phyloP scores from a whole-genome alignment of 495 filamentous ascomycete genomes.

The Talaromyces proteolyticus region DNA sequence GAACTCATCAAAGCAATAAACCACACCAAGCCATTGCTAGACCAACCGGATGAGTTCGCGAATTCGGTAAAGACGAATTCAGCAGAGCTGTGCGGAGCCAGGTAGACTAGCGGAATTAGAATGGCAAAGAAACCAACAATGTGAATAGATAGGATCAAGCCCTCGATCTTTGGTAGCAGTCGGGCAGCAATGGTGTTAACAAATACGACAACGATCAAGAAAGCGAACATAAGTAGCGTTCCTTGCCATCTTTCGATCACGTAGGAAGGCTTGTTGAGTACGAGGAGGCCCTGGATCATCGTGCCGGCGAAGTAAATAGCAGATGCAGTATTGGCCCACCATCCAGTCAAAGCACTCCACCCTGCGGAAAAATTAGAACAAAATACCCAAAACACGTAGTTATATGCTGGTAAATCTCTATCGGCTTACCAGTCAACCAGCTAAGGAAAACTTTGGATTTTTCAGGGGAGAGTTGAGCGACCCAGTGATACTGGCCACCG shows the following conservation, averaged over 20 bases:
- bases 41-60: slow-evolving; percentile 38
- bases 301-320: slow-evolving; percentile 35
- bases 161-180: slow-evolving; percentile 39
- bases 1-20: slow-evolving; percentile 36
- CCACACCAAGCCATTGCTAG: slow-evolving; percentile 33
- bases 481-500: slow-evolving; percentile 47
- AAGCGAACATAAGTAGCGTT: slow-evolving; percentile 38
- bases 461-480: slow-evolving; percentile 37
- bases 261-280: slow-evolving; percentile 35
- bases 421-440: slow-evolving; percentile 39
- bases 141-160: slow-evolving; percentile 40
- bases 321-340: slow-evolving; percentile 33
- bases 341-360: slow-evolving; percentile 43
- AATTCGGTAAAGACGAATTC: slow-evolving; percentile 42
- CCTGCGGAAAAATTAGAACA: slow-evolving; percentile 13
- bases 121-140: slow-evolving; percentile 47
- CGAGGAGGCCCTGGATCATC: slow-evolving; percentile 40
- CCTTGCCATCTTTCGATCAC: slow-evolving; percentile 31
- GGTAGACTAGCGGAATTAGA: slow-evolving; percentile 40
- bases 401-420: too few relatives aligned
- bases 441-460: slow-evolving; percentile 35
- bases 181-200: slow-evolving; percentile 36
- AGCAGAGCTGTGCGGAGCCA: slow-evolving; percentile 34
- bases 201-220: slow-evolving; percentile 25
- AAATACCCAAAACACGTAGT: not conserved